phyloP scores from a whole-genome alignment of 2,329 filamentous ascomycete genomes.

The Colletotrichum truncatum region DNA sequence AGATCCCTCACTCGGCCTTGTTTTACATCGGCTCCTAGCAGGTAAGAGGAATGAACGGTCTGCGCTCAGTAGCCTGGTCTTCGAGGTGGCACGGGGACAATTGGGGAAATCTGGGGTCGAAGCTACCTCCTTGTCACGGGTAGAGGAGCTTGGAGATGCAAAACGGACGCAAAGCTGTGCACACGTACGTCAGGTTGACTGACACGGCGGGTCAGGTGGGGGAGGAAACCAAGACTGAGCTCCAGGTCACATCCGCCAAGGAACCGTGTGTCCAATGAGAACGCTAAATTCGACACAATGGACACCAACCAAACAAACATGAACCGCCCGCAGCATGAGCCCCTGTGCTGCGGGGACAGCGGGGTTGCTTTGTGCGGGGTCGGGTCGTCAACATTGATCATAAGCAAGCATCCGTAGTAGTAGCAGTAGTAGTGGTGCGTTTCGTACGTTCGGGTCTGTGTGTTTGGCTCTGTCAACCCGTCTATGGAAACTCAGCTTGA shows the following conservation, averaged over 20 bases:
- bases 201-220: constrained; percentile 19
- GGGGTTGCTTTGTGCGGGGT: constrained; percentile 19
- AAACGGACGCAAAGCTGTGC: neutral
- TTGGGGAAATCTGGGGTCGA: constrained; percentile 27
- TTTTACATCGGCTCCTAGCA: neutral
- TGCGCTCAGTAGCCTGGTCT: neutral
- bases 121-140: constrained; percentile 13
- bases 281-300: neutral
- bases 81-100: constrained; percentile 7
- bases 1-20: neutral
- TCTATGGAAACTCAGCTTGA: neutral
- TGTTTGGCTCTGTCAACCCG: neutral
- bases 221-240: constrained; percentile 1
- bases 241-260: neutral
- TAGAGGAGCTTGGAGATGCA: neutral
- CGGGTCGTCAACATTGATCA: neutral
- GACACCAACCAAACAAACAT: constrained; percentile 24
- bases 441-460: neutral
- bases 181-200: constrained; percentile 10
- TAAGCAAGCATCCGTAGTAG: no score
- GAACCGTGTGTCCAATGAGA: neutral
- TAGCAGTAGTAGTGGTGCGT: no score
- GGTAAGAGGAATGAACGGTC: neutral
- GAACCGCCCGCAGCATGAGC: constrained; percentile 15
- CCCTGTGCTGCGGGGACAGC: constrained; percentile 3